Base-by-base conservation (phyloP, 306 rosid species). In the Prunus salicina region DNA sequence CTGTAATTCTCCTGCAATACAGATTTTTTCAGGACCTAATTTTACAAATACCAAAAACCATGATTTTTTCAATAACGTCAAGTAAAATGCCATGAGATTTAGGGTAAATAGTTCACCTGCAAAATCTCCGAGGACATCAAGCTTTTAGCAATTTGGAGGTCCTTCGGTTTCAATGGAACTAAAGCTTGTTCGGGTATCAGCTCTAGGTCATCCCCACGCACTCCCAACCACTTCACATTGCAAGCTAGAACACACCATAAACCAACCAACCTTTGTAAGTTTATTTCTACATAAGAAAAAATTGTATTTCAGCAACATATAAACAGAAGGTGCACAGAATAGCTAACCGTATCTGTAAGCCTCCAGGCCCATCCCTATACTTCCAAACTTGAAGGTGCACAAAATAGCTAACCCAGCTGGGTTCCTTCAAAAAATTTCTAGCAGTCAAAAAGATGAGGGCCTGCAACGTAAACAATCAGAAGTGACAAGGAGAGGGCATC, bases 371-470 rank as follows among this genome's bases (percentile, higher is more conserved):
- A 91, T 92, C 79, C 92, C 90, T 66, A 92, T 72, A 63, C 99
- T 91, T 74, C 99, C 99, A 57, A 80, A 89, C 84, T 95, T 89
- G 88, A 86, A 92, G 74, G 97, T 92, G 85, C 96, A 89, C 12
- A 95, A 77, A 76, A 95, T 91, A n/a, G 93, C 93, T 71, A 90
- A 87, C 73, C 97, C 99, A 78, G 97, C 97, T 66, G 99, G 99
- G 76, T 95, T 92, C 99, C 98, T 90, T 82, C 38, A n/a, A 12
- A 71, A 67, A 43, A 64, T 27, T 43, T 12, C 12, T 2, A 12
- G 4, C 67, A 25, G 41, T 74, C 50, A 73, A 60, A 20, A 18
- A 20, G 45, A n/a, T 32, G 20, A 71, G 32, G 63, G 14, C 74
- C 65, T 16, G 24, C 15, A 65, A 30, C 3, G 25, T 0, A 41